Conservation (phyloP, 352 stramenopile genomes). For the Saprolegnia parasitica region DNA sequence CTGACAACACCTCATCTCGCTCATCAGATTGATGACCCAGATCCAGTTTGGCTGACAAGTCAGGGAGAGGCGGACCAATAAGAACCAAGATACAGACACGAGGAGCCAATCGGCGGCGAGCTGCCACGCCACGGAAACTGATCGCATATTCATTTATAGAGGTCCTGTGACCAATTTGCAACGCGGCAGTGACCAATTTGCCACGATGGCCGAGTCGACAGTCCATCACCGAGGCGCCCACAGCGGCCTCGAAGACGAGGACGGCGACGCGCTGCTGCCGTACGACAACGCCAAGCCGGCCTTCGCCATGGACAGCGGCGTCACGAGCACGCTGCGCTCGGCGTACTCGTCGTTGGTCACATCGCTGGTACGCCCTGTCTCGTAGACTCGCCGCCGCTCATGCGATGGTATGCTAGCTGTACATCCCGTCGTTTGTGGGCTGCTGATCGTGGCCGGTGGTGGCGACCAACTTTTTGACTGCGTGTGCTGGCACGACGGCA, state of each 20-base stretch:
- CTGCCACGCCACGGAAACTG: background rate
- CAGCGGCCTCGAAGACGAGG: background rate
- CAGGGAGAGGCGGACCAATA: background rate
- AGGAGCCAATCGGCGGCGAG: background rate
- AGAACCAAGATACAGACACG: background rate
- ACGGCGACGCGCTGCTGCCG: background rate
- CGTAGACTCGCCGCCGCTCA: background rate
- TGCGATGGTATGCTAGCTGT: background rate
- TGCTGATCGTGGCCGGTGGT: conserved; percentile 28
- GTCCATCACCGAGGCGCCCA: background rate
- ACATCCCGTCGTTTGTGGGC: conserved; percentile 19
- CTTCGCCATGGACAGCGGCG: background rate
- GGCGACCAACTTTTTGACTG: conserved; percentile 27
- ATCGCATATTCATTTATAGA: background rate
- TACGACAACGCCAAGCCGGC: background rate
- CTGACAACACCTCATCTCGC: too few species aligned
- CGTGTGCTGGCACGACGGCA: conserved; percentile 22
- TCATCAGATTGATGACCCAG: background rate
- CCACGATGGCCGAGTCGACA: background rate
- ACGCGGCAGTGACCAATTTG: background rate
- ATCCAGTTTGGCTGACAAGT: background rate
- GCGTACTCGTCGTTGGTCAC: conserved; percentile 27
- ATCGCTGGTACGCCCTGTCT: conserved; percentile 1
- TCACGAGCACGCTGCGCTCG: background rate
- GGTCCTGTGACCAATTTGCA: background rate